A percentile compares a stretch with the other conserved stretches of the same genome.
Conservation (phyloP, 2,329 filamentous ascomycete species). For the Lecanicillium sp. region DNA sequence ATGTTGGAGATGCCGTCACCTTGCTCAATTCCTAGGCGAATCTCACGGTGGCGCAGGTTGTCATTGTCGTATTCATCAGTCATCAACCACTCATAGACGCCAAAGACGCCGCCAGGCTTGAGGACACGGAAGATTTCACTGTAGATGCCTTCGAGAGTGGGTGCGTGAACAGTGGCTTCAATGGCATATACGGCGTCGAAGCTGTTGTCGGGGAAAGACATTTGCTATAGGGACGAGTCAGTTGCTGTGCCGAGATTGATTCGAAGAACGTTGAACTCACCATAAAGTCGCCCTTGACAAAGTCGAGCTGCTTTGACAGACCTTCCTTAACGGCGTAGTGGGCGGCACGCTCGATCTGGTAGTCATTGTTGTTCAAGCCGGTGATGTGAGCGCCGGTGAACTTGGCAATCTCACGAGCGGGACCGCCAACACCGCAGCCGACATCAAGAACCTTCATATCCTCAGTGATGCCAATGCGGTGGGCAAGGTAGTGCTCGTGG, state of each 20-base stretch:
- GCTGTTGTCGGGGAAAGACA: slow-evolving; percentile 78
- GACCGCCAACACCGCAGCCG: slow-evolving; percentile 92
- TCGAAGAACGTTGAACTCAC: too few species aligned
- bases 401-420: slow-evolving; percentile 90
- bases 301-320: slow-evolving; percentile 69
- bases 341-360: slow-evolving; percentile 93
- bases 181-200: slow-evolving; percentile 95
- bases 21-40: slow-evolving; percentile 84
- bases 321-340: slow-evolving; percentile 76
- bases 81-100: slow-evolving; percentile 97
- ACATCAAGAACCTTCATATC: slow-evolving; percentile 90
- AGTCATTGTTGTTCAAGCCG: slow-evolving; percentile 98
- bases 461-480: slow-evolving; percentile 77
- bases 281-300: slow-evolving; percentile 97
- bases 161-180: slow-evolving; percentile 87
- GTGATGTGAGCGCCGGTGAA: slow-evolving; percentile 86
- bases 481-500: slow-evolving; percentile 95
- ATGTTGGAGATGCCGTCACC: slow-evolving; percentile 94
- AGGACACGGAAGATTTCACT: slow-evolving; percentile 83
- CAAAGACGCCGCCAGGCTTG: slow-evolving; percentile 90
- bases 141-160: slow-evolving; percentile 79
- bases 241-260: too few species aligned
- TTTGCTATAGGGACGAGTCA: slow-evolving; percentile 54
- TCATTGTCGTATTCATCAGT: slow-evolving; percentile 86
- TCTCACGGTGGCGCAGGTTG: slow-evolving; percentile 72